Evolutionary conservation across 1,284 basidiomycete species (phyloP).

Genomic region (Rhodotorula sp.): DNA sequence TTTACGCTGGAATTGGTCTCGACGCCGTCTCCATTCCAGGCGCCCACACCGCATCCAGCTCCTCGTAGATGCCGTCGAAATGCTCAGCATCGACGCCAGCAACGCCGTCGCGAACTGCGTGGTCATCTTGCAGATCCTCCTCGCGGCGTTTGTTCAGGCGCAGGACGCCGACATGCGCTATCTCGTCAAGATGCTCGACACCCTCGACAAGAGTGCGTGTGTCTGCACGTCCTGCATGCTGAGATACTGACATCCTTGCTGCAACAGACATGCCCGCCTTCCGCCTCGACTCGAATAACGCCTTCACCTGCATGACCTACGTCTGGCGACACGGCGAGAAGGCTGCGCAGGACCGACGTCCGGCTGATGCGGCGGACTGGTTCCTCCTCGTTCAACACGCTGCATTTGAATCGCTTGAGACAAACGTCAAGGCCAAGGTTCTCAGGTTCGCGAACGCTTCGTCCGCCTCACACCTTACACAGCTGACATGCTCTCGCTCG

Average conservation of each 20-base stretch:
- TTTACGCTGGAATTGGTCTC: no score
- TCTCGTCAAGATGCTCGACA: neutral
- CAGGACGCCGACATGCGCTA: no score
- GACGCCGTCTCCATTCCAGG: neutral
- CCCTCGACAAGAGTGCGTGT: no score
- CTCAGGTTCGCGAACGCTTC: slow-evolving; percentile 2
- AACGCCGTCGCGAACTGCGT: neutral
- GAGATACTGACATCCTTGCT: neutral
- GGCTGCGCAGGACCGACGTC: neutral
- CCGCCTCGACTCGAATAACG: neutral
- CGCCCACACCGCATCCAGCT: neutral
- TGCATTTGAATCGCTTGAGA: neutral
- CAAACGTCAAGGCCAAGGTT: slow-evolving; percentile 1
- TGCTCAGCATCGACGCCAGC: neutral
- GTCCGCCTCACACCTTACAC: no score
- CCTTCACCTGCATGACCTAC: slow-evolving; percentile 15
- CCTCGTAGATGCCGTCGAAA: neutral
- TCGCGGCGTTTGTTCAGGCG: no score
- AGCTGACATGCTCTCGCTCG: no score
- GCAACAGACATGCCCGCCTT: neutral
- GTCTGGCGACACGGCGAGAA: slow-evolving; percentile 19
- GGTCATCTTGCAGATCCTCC: neutral
- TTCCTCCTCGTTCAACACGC: slow-evolving; percentile 4
- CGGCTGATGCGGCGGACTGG: neutral
- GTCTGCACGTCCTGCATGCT: no score